phyloP scores from a whole-genome alignment of 352 stramenopile genomes.

The Phytopythium mirpurense region DNA sequence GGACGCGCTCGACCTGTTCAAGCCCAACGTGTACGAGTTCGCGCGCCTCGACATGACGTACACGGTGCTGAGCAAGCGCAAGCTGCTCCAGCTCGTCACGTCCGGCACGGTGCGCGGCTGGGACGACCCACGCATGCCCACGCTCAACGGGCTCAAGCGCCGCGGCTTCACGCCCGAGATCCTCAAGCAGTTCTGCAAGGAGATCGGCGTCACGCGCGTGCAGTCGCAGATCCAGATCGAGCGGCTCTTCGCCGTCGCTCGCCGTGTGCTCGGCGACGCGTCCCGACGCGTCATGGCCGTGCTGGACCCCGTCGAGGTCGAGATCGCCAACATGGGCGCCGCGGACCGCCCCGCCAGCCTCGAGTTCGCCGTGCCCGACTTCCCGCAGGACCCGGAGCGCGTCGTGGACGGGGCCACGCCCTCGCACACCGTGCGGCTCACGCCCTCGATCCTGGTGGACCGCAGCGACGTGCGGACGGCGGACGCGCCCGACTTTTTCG shows the following conservation, averaged over 20 bases:
- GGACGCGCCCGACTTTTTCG: conserved; percentile 91
- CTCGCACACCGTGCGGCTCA: conserved; percentile 59
- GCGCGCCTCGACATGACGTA: conserved; percentile 96
- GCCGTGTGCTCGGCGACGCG: conserved; percentile 56
- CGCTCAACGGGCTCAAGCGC: conserved; percentile 91
- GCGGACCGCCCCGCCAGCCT: conserved; percentile 19
- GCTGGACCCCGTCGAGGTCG: conserved; percentile 69
- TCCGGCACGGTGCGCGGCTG: conserved; percentile 87
- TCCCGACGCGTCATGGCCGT: conserved; percentile 79
- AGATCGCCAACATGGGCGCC: conserved; percentile 62
- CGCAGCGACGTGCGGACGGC: conserved; percentile 59
- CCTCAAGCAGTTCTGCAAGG: conserved; percentile 86
- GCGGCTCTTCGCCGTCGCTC: conserved; percentile 65
- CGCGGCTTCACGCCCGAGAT: conserved; percentile 83
- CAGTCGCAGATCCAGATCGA: conserved; percentile 88
- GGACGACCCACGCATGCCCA: conserved; percentile 97
- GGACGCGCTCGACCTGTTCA: conserved; percentile 95
- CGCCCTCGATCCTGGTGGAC: conserved; percentile 62
- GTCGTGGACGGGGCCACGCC: conserved; percentile 32
- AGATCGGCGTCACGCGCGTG: conserved; percentile 82
- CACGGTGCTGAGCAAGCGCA: conserved; percentile 98
- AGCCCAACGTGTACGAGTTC: conserved; percentile 97
- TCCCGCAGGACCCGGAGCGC: conserved; percentile 64
- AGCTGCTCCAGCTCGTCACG: conserved; percentile 97
- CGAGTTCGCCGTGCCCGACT: conserved; percentile 57